Evolutionary conservation across 1,139 yeast genomes (phyloP), one percentile per base, ranked within the genome.

Genomic region (Yamadazyma triangularis): DNA sequence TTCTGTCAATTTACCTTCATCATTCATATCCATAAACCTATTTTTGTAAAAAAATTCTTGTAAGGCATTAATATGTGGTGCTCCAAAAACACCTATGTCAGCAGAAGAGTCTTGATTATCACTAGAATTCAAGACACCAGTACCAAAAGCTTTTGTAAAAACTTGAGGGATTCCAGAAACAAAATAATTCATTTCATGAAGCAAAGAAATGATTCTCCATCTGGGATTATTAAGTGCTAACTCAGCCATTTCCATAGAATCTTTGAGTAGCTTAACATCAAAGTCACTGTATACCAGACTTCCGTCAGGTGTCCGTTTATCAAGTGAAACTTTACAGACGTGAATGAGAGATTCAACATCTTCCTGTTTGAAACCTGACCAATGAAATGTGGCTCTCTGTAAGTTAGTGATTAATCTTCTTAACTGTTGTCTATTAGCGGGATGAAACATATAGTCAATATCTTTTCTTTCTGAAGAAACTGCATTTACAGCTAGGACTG

Each of bases 401-500:
- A 80, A 50, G 44, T 81, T 80, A 2, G 73, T 67, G 8, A 80
- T 68, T 42, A 80, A 62, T 29, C 79, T 53, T 38, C 80, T 58
- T 27, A 80, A 51, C 39, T 78, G 79, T 23, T 51, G 56, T 26
- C 74, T 60, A 42, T 79, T 79, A 0, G 70, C 52, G 0, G 78
- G 72, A 54, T 79, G 80, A 45, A 80, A 79, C 84, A 81, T 77
- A 50, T 77, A 81, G 51, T 81, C 88, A 23, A 69, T 61, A 41
- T 75, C 89, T 10, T 64, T 69, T 28, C 87, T 53, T 46, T 79
- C 86, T 0, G 87, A 79, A 3, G 86, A 75, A 2, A 80, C 83
- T 0, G 88, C 85, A 59, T 81, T 81, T 2, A 78, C 77, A 0
- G 86, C 85, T 30, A 81, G 57, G 1, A 79, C 84, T 0, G 86